Percentiles rank a stretch among this genome's conserved stretches.
Evolutionary conservation across 306 rosid genomes (phyloP).

Genomic region (Vigna nakashimae): DNA sequence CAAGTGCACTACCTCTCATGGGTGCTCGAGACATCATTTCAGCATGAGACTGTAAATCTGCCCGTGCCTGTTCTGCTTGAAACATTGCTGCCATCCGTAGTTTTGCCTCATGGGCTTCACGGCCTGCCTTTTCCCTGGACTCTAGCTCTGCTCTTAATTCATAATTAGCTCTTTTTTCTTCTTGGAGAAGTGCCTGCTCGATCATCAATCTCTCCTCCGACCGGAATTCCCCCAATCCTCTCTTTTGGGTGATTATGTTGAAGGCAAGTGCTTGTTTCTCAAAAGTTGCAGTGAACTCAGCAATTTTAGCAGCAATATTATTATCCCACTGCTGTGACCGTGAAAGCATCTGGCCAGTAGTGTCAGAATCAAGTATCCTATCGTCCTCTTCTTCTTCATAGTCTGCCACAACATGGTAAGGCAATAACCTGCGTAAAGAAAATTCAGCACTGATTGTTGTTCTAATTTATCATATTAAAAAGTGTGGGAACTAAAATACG

Average conservation of each 20-base stretch:
- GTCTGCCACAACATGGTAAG: slow-evolving; percentile 98
- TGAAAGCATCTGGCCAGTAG: slow-evolving; percentile 88
- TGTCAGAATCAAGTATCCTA: slow-evolving; percentile 94
- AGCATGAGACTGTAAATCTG: slow-evolving; percentile 76
- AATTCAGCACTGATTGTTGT: slow-evolving; percentile 12
- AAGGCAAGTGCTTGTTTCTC: slow-evolving; percentile 97
- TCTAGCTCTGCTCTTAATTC: slow-evolving; percentile 81
- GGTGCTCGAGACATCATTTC: slow-evolving; percentile 88
- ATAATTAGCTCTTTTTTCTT: slow-evolving; percentile 74
- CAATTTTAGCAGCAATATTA: slow-evolving; percentile 86
- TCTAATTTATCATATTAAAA: slow-evolving; percentile 25
- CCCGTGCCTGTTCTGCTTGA: slow-evolving; percentile 86
- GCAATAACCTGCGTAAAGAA: slow-evolving; percentile 71
- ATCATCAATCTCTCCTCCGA: slow-evolving; percentile 97
- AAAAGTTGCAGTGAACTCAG: slow-evolving; percentile 90
- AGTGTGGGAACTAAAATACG: neutral
- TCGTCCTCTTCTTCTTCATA: slow-evolving; percentile 99
- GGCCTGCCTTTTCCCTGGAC: slow-evolving; percentile 88
- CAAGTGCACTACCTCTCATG: slow-evolving; percentile 76
- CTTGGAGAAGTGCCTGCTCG: slow-evolving; percentile 94
- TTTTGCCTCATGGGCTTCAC: slow-evolving; percentile 82
- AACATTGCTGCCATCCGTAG: slow-evolving; percentile 80
- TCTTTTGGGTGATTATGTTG: slow-evolving; percentile 84
- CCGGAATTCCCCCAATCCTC: slow-evolving; percentile 86
- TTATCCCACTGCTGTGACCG: slow-evolving; percentile 99